Evolutionary conservation across 148 eudicot genomes (phyloP), one percentile per base, ranked within the genome.

Genomic region (Rhododendron williamsianum): DNA sequence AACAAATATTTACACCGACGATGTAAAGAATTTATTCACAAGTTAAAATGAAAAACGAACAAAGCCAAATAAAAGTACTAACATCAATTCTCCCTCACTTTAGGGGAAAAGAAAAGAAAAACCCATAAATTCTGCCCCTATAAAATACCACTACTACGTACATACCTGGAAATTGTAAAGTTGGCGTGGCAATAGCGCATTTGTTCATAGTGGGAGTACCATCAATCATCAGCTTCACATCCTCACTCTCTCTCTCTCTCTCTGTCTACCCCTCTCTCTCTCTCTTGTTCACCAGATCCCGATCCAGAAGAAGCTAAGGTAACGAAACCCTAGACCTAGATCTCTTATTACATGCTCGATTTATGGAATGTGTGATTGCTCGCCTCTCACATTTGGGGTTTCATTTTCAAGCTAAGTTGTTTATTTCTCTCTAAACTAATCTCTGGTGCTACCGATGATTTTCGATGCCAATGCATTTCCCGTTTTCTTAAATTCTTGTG

Each of bases 261-360:
- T n/a, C n/a, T n/a, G n/a, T n/a, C n/a, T n/a, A n/a, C n/a, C n/a
- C n/a, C 21, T 21, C 6, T 5, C 67, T 33, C 46, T 38, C 25
- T 38, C 56, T 19, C 12, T 35, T 27, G 43, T 35, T 63, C 60
- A 3, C 60, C 84, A 69, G 84, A 83, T 83, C 84, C 19, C 19
- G 84, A 83, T 83, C 78, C 58, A 13, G 30, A 18, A 46, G 58
- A 69, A 27, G 78, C 23, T 25, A 49, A 83, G 84, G 84, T 83
- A 67, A 45, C 4, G 30, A 43, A 45, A 9, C 11, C 16, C 43
- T 33, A 83, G 38, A 27, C 79, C 67, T 72, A 73, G 60, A 30
- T 49, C 79, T 83, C 48, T 49, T 51, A 13, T 49, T 72, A 7
- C 78, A 33, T 9, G 19, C 43, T 16, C 46, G 13, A 18, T n/a